phyloP scores from a whole-genome alignment of 441 rosid genomes.

The Monsonia emarginata region DNA sequence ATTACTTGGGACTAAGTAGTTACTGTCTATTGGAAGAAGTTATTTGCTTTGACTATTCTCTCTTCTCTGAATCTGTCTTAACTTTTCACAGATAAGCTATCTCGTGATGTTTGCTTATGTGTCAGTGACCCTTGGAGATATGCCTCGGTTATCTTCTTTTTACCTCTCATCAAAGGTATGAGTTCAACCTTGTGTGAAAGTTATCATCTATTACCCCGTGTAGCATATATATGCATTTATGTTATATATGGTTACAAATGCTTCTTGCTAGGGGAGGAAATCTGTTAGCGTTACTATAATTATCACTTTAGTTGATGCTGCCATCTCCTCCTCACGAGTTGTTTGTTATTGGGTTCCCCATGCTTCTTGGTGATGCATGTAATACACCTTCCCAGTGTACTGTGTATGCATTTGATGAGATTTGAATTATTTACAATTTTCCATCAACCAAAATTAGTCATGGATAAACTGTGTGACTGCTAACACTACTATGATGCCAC shows the following conservation, averaged over 20 bases:
- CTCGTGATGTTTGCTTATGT: conserved; percentile 66
- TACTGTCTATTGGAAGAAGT: background rate
- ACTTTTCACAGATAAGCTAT: conserved; percentile 45
- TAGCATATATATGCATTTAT: background rate
- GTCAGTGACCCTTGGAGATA: conserved; percentile 61
- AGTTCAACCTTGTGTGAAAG: conserved; percentile 2
- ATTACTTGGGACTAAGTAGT: background rate
- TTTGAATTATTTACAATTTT: too few species aligned
- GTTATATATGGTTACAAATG: background rate
- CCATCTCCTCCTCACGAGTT: too few species aligned
- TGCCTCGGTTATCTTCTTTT: conserved; percentile 34
- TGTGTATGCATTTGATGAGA: too few species aligned
- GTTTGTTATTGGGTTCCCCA: background rate
- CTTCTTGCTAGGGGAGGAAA: background rate
- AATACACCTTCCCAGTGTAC: too few species aligned
- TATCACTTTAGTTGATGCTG: too few species aligned
- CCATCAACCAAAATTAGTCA: background rate
- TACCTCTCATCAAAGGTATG: conserved; percentile 56
- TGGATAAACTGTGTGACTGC: background rate
- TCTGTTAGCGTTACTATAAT: too few species aligned
- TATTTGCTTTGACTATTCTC: background rate
- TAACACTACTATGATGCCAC: background rate
- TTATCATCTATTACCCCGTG: background rate
- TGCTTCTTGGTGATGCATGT: too few species aligned
- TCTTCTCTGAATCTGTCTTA: background rate